These are phyloP conservation scores for Candida alai DNA, from an alignment of 805 yeast genomes.

Conservation along the genomic window DNA sequence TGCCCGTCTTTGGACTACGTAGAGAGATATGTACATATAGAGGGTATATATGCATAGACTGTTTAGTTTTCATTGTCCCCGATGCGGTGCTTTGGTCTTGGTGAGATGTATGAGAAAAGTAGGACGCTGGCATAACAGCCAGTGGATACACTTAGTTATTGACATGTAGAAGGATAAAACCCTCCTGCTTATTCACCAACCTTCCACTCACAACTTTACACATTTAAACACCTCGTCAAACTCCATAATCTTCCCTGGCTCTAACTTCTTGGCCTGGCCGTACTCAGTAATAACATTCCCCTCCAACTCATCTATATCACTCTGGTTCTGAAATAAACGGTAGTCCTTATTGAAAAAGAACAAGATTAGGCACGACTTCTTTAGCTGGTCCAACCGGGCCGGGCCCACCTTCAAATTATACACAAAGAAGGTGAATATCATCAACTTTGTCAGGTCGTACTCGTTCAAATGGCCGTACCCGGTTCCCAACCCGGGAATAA, in stretches of 20 bases:
- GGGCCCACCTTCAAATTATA: slow-evolving; percentile 9
- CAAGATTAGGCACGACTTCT: slow-evolving; percentile 16
- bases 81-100: background rate
- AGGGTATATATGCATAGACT: background rate
- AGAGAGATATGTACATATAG: slow-evolving; percentile 6
- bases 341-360: slow-evolving; percentile 18
- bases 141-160: no score
- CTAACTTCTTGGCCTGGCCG: slow-evolving; percentile 8
- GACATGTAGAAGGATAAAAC: no score
- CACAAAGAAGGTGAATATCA: slow-evolving; percentile 18
- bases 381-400: slow-evolving; percentile 9
- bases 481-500: slow-evolving; percentile 27
- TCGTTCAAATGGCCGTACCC: slow-evolving; percentile 21
- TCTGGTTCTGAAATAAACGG: slow-evolving; percentile 10
- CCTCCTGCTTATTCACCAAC: no score
- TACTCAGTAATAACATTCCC: slow-evolving; percentile 8
- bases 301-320: slow-evolving; percentile 12
- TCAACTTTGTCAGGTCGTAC: slow-evolving; percentile 14
- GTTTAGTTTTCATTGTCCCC: background rate
- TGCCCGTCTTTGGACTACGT: slow-evolving; percentile 96
- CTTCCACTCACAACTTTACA: slow-evolving; percentile 7
- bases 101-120: no score
- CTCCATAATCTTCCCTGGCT: slow-evolving; percentile 8
- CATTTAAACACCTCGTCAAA: slow-evolving; percentile 14
- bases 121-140: no score